A percentile compares a stretch with the other conserved stretches of the same genome.
Evolutionary conservation across 2,329 filamentous ascomycete species (phyloP).

Genomic region (Aureobasidium pullulans): DNA sequence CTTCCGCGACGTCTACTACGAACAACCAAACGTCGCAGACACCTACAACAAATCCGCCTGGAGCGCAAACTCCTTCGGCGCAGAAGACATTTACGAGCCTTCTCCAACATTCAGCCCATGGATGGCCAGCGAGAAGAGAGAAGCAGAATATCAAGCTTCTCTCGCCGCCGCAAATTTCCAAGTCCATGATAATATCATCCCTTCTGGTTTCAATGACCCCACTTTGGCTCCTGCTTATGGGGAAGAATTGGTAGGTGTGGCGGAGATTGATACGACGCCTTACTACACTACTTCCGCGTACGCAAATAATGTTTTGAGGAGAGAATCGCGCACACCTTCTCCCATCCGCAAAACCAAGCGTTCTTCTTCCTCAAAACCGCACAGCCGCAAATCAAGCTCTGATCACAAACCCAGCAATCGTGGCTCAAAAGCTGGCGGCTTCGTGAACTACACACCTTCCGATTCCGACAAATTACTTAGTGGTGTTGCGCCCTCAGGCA

Average conservation of each 20-base stretch:
- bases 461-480: slow-evolving; percentile 75
- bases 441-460: slow-evolving; percentile 83
- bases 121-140: slow-evolving; percentile 13
- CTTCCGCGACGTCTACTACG: not conserved
- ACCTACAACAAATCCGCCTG: not conserved
- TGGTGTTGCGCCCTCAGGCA: slow-evolving; percentile 86
- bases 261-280: not conserved
- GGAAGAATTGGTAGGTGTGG: not conserved
- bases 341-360: slow-evolving; percentile 17
- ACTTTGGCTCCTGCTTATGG: slow-evolving; percentile 17
- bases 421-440: slow-evolving; percentile 42
- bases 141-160: not conserved
- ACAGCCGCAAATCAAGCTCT: not conserved
- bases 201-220: slow-evolving; percentile 23
- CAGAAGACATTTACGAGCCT: not conserved
- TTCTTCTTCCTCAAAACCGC: slow-evolving; percentile 14
- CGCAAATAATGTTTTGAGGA: not conserved
- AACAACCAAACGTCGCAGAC: not conserved
- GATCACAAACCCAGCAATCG: not conserved
- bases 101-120: slow-evolving; percentile 12
- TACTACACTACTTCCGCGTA: slow-evolving; percentile 13
- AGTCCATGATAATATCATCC: not conserved
- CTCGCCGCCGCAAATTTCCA: not conserved
- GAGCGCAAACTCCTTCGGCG: slow-evolving; percentile 8
- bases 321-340: slow-evolving; percentile 19